These are phyloP conservation scores for Berkeleyomyces basicola DNA, from an alignment of 2,329 filamentous ascomycete species.

Conservation along the genomic window DNA sequence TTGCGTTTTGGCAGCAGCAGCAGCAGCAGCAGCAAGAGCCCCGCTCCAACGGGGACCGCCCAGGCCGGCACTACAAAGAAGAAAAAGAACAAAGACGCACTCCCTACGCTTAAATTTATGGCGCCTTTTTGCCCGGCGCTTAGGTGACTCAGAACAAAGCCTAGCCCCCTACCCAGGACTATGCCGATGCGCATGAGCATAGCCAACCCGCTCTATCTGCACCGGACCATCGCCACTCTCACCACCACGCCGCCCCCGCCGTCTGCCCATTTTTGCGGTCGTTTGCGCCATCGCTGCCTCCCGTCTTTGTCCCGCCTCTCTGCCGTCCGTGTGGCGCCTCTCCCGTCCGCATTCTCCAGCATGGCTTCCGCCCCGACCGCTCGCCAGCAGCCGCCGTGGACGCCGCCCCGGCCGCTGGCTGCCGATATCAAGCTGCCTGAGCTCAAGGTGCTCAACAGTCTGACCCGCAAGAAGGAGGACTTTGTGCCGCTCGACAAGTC, in stretches of 20 bases:
- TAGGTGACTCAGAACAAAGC: constrained; percentile 9
- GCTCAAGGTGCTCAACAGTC: constrained; percentile 13
- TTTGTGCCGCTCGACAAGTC: constrained; percentile 13
- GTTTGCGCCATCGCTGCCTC: not conserved
- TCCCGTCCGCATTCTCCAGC: not conserved
- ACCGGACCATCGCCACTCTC: not conserved
- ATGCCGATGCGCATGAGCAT: constrained; percentile 5
- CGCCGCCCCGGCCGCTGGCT: constrained; percentile 3
- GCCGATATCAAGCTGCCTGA: constrained; percentile 9
- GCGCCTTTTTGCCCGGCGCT: not conserved
- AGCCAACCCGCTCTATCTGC: not conserved
- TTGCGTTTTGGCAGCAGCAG: not conserved
- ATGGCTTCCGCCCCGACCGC: constrained; percentile 11
- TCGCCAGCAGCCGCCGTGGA: constrained; percentile 14
- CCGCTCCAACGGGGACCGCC: not conserved
- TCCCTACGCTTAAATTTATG: not conserved
- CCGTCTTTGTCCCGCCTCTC: not conserved
- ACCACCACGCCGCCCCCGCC: not conserved
- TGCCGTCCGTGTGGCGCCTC: not conserved
- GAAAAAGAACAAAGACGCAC: too few relatives aligned
- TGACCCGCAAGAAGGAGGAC: constrained; percentile 14
- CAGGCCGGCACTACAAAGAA: too few relatives aligned
- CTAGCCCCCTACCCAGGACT: not conserved
- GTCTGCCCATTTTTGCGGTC: not conserved
- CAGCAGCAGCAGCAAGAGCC: not conserved